These are phyloP conservation scores for Vigna hirtella DNA, from an alignment of 306 rosid species.

Conservation along the genomic window DNA sequence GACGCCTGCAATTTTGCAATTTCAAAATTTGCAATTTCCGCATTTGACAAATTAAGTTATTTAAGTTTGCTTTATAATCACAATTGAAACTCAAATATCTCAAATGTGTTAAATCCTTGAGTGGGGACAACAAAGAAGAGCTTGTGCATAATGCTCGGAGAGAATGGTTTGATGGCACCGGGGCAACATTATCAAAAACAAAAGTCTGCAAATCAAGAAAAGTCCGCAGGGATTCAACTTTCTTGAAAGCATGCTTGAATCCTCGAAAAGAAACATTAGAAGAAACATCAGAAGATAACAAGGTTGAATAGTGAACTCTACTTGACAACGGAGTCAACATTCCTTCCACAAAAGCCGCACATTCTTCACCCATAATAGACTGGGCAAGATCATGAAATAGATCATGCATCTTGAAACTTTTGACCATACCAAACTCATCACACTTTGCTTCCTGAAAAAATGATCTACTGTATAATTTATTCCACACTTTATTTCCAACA, in stretches of 20 bases:
- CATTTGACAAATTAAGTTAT: not conserved
- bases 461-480: constrained; percentile 11
- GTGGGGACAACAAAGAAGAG: not conserved
- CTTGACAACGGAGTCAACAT: not conserved
- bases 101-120: not conserved
- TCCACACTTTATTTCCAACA: constrained; percentile 38
- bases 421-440: not conserved
- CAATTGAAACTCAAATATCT: not conserved
- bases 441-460: constrained; percentile 35
- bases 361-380: constrained; percentile 7
- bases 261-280: too few relatives aligned
- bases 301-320: constrained; percentile 10
- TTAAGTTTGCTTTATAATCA: accelerated
- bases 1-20: accelerated
- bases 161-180: not conserved
- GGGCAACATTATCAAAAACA: not conserved
- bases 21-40: constrained; percentile 16
- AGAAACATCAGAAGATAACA: too few relatives aligned
- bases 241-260: too few relatives aligned
- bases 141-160: constrained; percentile 18
- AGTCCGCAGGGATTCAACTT: too few relatives aligned
- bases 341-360: not conserved
- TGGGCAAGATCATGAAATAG: constrained; percentile 48
- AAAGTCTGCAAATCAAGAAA: too few relatives aligned
- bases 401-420: not conserved